Evolutionary conservation across 257 asterid genomes (phyloP), one percentile per base, ranked within the genome.

Genomic region (Anisodus acutangulus): DNA sequence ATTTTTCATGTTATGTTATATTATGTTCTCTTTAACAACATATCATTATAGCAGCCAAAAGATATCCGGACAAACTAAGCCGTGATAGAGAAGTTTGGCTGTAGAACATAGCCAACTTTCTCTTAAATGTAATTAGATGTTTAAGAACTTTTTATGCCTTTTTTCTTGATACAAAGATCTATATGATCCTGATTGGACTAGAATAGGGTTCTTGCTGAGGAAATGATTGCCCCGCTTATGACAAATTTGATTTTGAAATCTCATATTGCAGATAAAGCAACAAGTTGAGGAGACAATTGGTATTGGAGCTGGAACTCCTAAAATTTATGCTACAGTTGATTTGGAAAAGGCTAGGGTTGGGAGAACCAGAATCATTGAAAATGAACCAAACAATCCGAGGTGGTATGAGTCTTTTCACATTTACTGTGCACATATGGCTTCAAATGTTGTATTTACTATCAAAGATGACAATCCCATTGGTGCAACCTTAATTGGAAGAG

Each of bases 391-490:
- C 70, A 91, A 88, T 85, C 99, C 98, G 0, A 88, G 84, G 92
- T 95, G 99, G 98, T 57, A 88, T 0, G 98, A 94, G 88, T 95
- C 98, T 35, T 95, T 94, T 81, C 98, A 95, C 86, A 87, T 95
- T 41, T 95, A 95, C 92, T 95, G 99, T 85, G 98, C 92, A 3
- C 99, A 96, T 85, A 83, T 45, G 86, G 98, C 97, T 78, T 91
- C 97, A 17, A 86, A 94, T 83, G 88, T 94, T 49, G 91, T 94
- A 58, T 96, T 96, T 91, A 94, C 99, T 3, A 90, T 96, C 84
- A 96, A 96, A 88, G 97, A 96, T 76, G 97, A 90, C 82, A 92
- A 96, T 80, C 98, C 99, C 71, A 94, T 96, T 64, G 99, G 99
- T 63, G 98, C 99, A 83, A 93, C 99, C 84, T 88, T 94, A 59